Percentiles rank a stretch among this genome's conserved stretches.
Evolutionary conservation across 1,139 yeast genomes (phyloP).

Genomic region (Pichia sp.): DNA sequence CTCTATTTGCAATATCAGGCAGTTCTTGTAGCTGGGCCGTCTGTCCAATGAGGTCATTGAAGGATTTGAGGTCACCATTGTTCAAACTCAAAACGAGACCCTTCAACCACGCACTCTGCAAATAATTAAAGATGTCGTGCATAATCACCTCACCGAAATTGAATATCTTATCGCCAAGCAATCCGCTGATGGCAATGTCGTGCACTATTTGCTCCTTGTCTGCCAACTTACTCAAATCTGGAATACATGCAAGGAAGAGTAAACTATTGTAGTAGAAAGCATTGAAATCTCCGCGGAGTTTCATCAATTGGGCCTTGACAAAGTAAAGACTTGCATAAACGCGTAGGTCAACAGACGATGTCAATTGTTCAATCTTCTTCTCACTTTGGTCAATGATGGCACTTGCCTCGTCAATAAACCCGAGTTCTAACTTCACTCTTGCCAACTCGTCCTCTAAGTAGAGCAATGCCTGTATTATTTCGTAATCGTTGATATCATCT

Average conservation of each 20-base stretch:
- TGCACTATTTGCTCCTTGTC: slow-evolving; percentile 60
- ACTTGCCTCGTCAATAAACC: slow-evolving; percentile 57
- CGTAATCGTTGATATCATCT: slow-evolving; percentile 22
- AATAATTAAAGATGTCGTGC: slow-evolving; percentile 69
- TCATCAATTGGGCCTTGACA: slow-evolving; percentile 71
- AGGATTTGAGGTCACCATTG: slow-evolving; percentile 64
- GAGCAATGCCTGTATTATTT: slow-evolving; percentile 42
- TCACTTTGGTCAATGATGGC: slow-evolving; percentile 59
- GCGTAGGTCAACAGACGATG: slow-evolving; percentile 52
- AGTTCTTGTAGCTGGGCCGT: slow-evolving; percentile 27
- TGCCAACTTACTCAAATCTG: slow-evolving; percentile 44
- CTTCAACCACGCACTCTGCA: slow-evolving; percentile 62
- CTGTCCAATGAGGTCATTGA: slow-evolving; percentile 41
- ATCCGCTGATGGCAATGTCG: slow-evolving; percentile 80
- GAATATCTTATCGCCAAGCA: slow-evolving; percentile 86
- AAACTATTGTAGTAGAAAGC: slow-evolving; percentile 65
- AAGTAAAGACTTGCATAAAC: slow-evolving; percentile 81
- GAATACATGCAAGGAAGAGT: slow-evolving; percentile 56
- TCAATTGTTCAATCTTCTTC: slow-evolving; percentile 50
- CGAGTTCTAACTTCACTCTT: slow-evolving; percentile 54
- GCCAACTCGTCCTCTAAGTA: slow-evolving; percentile 76
- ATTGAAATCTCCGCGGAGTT: slow-evolving; percentile 71
- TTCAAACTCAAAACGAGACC: slow-evolving; percentile 65
- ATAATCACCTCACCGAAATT: slow-evolving; percentile 92
- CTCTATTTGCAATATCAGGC: slow-evolving; percentile 54